Conservation (phyloP, 129 eudicot species). For the Apium graveolens region DNA sequence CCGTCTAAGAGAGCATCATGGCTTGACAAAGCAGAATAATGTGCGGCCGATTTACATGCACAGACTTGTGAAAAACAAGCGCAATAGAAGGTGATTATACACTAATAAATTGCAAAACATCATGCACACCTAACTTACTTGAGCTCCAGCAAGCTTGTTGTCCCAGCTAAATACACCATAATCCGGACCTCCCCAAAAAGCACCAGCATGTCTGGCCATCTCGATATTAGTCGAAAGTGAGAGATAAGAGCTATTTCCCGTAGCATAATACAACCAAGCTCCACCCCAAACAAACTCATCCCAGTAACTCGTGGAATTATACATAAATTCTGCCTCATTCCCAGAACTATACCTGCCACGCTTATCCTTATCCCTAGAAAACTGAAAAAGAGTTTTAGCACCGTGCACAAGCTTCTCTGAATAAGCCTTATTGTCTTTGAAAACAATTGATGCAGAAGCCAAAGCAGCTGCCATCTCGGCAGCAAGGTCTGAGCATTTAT, state of each 20-base stretch:
- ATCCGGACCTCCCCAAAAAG: constrained; percentile 89
- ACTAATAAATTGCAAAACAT: too few relatives aligned
- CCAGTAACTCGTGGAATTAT: constrained; percentile 80
- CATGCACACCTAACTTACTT: constrained; percentile 40
- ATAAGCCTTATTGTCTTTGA: constrained; percentile 85
- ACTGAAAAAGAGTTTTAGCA: constrained; percentile 71
- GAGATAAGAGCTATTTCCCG: constrained; percentile 76
- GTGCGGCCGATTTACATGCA: background rate
- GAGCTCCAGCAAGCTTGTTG: constrained; percentile 92
- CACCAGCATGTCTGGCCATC: constrained; percentile 90
- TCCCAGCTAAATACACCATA: constrained; percentile 97
- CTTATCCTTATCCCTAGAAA: constrained; percentile 58
- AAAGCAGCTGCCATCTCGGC: constrained; percentile 98
- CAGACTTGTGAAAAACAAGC: background rate
- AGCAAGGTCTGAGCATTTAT: constrained; percentile 80
- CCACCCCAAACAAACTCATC: constrained; percentile 95
- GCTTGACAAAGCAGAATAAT: background rate
- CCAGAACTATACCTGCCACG: constrained; percentile 67
- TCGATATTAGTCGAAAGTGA: constrained; percentile 65
- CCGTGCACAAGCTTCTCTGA: constrained; percentile 93
- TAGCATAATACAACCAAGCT: constrained; percentile 90
- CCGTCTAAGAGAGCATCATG: background rate
- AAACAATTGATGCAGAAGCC: constrained; percentile 93
- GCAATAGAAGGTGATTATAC: background rate
- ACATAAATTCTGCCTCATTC: constrained; percentile 57